Base-by-base conservation (phyloP, 1,284 basidiomycete genomes). In the Bondarzewia mesenterica region DNA sequence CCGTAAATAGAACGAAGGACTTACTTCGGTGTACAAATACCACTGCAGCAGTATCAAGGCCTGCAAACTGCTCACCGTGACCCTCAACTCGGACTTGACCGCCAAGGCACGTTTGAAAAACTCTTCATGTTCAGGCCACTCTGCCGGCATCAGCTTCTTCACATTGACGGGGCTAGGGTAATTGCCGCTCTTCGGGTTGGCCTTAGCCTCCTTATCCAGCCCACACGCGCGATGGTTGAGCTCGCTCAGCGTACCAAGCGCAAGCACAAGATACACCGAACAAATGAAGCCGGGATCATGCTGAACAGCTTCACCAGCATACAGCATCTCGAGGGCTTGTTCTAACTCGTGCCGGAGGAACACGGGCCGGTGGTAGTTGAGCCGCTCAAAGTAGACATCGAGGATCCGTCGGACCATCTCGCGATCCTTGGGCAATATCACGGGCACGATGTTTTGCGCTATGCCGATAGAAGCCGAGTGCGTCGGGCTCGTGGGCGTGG, bases 1-100 rank as follows among this genome's bases (percentile, higher is more conserved):
- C 1, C 14, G 32, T 25, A 26, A 32, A 48, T 32, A 5, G 10
- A 8, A 40, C 16, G 16, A 40, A 40, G 23, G 20, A 61, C 76
- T 51, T 55, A 86, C 88, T 74, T 90, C 88, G 18, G 83, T 88
- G 57, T 90, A 90, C 18, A 90, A 70, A 63, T 89, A 89, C 88
- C 86, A 90, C 49, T 90, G 88, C 36, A 90, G 64, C 7, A 90
- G 63, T 25, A 89, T 88, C 46, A 90, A 71, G 2, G 87, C 85
- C 62, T 90, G 87, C 51, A 90, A 64, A 60, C 85, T 87, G 5
- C 82, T 81, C 25, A 89, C 75, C 4, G 85, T 87, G 58, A 89
- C 85, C 18, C 83, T 77, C 38, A 90, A 67, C 53, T 90, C 85
- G 7, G 86, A 83, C 59, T 90, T 89, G 55, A 88, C 74, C 20